Evolutionary conservation across 768 basidiomycete genomes (phyloP).

Genomic region (Tulasnella sp.): DNA sequence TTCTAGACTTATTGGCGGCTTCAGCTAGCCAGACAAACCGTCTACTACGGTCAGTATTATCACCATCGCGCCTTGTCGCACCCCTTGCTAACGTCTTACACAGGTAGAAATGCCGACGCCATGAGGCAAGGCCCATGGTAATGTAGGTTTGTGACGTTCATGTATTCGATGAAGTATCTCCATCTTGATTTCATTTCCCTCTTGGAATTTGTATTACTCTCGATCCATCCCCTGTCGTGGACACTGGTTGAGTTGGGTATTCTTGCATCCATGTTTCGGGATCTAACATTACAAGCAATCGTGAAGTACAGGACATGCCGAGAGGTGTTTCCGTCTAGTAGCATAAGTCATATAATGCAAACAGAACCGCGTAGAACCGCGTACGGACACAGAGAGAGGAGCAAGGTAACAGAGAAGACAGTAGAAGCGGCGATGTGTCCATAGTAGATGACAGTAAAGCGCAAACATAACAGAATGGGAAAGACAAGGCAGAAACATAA

Average conservation of each 20-base stretch:
- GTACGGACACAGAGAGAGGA: not conserved
- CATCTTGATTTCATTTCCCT: not conserved
- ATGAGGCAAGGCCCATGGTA: not conserved
- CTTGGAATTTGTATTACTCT: not conserved
- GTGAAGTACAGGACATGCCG: not conserved
- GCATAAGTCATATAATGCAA: not conserved
- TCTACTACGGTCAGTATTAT: constrained; percentile 5
- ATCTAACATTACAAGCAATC: not conserved
- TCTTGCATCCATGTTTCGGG: not conserved
- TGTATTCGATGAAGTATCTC: not conserved
- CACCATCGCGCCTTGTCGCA: no score
- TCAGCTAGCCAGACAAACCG: constrained; percentile 8
- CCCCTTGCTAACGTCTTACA: not conserved
- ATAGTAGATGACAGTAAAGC: not conserved
- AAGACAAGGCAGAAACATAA: not conserved
- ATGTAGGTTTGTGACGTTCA: no score
- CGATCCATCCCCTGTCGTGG: not conserved
- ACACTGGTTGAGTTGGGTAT: not conserved
- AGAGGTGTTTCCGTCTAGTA: not conserved
- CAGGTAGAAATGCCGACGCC: not conserved
- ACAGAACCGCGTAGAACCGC: not conserved
- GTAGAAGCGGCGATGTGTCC: not conserved
- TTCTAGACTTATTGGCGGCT: constrained; percentile 10
- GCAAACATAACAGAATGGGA: not conserved
- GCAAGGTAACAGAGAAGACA: not conserved